These are phyloP conservation scores for Aspergillus puulaauensis DNA, from an alignment of 2,329 filamentous ascomycete genomes.

Conservation along the genomic window DNA sequence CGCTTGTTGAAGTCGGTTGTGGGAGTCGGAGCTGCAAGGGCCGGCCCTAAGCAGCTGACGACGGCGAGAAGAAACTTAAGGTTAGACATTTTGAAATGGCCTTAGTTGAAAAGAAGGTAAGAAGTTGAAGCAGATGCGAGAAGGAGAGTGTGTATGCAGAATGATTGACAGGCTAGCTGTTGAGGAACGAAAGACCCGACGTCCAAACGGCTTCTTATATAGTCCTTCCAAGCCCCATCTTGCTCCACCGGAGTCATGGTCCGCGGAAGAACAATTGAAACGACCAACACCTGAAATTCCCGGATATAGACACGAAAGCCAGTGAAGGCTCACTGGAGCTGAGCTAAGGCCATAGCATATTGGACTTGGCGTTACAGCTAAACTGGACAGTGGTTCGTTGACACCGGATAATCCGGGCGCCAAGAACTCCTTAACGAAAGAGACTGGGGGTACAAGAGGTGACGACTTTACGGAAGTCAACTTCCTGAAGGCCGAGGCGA, in stretches of 20 bases:
- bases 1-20: conserved; percentile 25
- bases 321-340: not conserved
- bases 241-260: not conserved
- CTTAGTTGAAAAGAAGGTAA: conserved; percentile 2
- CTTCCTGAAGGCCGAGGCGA: not conserved
- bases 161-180: conserved; percentile 11
- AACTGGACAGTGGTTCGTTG: not conserved
- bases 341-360: not conserved
- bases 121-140: conserved; percentile 2
- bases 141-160: conserved; percentile 5
- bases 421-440: not conserved
- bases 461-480: not conserved
- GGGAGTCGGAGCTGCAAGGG: conserved; percentile 26
- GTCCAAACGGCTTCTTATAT: conserved; percentile 8
- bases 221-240: not conserved
- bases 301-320: not conserved
- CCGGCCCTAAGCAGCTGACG: conserved; percentile 23
- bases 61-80: conserved; percentile 25
- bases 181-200: conserved; percentile 6
- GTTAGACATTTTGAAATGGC: conserved; percentile 21
- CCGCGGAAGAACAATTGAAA: conserved; percentile 7
- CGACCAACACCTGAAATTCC: conserved; percentile 1
- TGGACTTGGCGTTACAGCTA: not conserved
- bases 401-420: not conserved
- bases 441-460: not conserved